These are phyloP conservation scores for Paratinospora sagittata DNA, from an alignment of 164 flowering plant species.

Conservation along the genomic window DNA sequence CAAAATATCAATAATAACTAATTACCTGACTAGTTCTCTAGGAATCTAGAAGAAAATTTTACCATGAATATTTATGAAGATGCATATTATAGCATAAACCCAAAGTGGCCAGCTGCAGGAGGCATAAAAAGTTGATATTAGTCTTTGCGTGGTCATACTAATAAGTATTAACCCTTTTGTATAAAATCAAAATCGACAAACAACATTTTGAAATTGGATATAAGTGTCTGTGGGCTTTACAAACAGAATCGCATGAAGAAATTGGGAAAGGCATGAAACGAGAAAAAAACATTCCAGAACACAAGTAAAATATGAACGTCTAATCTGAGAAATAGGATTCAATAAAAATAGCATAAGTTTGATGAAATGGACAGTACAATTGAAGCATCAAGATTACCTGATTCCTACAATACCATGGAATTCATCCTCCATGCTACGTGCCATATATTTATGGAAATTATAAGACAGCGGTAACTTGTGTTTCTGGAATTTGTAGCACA, in stretches of 20 bases:
- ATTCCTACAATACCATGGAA: slow-evolving; percentile 88
- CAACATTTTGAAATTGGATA: too few relatives aligned
- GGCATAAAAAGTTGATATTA: slow-evolving; percentile 5
- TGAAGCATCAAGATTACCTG: slow-evolving; percentile 38
- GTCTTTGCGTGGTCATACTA: neutral
- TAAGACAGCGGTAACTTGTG: slow-evolving; percentile 80
- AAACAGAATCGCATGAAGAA: too few relatives aligned
- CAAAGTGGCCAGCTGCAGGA: slow-evolving; percentile 89
- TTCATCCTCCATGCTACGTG: slow-evolving; percentile 97
- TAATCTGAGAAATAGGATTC: neutral
- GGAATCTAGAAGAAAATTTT: slow-evolving; percentile 21
- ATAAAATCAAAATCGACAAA: neutral
- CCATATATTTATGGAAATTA: slow-evolving; percentile 85
- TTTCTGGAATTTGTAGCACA: slow-evolving; percentile 41
- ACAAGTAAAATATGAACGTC: neutral
- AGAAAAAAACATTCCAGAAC: too few relatives aligned
- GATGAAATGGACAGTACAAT: neutral
- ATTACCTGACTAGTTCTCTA: neutral
- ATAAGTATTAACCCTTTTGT: neutral
- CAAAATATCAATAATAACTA: neutral
- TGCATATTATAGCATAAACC: slow-evolving; percentile 88
- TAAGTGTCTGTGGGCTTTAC: too few relatives aligned
- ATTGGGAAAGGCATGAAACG: too few relatives aligned
- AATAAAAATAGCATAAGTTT: neutral
- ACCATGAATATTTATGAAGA: slow-evolving; percentile 89